Evolutionary conservation across 2,329 filamentous ascomycete species (phyloP), one percentile per base, ranked within the genome.

Genomic region (Hypocrella siamensis): DNA sequence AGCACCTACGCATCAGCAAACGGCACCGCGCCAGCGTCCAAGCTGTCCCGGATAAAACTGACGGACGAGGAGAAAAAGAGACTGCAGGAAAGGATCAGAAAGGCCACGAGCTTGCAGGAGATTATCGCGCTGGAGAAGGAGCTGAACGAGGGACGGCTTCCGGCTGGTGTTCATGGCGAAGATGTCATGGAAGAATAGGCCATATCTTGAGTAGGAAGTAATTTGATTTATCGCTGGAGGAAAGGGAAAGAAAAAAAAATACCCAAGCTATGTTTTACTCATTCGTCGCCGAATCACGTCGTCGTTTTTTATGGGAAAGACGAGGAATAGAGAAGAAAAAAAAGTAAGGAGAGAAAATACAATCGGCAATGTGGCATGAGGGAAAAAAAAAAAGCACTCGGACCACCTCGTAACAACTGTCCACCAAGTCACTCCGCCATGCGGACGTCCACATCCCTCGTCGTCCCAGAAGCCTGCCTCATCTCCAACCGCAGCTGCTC

Each of bases 71-170:
- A 98, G 67, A 80, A 79, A 63, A 79, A 79, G 64, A 71, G 74
- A 40, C 71, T 96, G 38, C 77, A 92, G 57, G 78, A 84, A 47
- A 67, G 88, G 59, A 93, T 98, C 54, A 75, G 75, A 56, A 83
- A 82, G 47, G 88, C 90, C 5, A 85, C 79, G 53, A 93, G 79
- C 48, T 54, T 98, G 47, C 79, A 85, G 43, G 90, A 96, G 60
- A 92, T 98, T 50, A 78, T 83, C 35, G 69, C 74, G 42, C 54
- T 98, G 49, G 90, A 98, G 63, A 93, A 88, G 62, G 83, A 90
- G 55, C 59, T 96, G 42, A 81, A 82, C 39, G 88, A 96, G 54
- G 90, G 90, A 2, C 67, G 81, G 47, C 67, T 96, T 53, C 88
- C 88, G 3, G 65, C 69, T 21, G 80, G 75, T 18, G 68, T 75